phyloP scores from a whole-genome alignment of 2,329 filamentous ascomycete genomes.

The Aureobasidium sp. region DNA sequence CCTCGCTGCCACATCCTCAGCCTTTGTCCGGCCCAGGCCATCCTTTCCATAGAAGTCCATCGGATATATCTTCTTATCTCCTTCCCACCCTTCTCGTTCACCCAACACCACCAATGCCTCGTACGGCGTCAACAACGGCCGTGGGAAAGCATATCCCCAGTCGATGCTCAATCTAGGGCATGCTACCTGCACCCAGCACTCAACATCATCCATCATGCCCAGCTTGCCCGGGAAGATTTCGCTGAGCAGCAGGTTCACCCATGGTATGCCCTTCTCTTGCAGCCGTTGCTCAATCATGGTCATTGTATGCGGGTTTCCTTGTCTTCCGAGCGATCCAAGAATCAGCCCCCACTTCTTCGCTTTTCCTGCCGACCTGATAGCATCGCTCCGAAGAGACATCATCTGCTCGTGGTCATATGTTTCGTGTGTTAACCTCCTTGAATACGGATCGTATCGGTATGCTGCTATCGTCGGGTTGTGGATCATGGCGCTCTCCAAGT shows the following conservation, averaged over 20 bases:
- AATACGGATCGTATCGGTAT: conserved; percentile 96
- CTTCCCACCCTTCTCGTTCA: conserved; percentile 61
- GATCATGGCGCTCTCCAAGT: conserved; percentile 98
- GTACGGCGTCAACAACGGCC: conserved; percentile 85
- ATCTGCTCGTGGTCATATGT: conserved; percentile 89
- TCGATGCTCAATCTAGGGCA: conserved; percentile 96
- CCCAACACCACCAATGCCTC: conserved; percentile 89
- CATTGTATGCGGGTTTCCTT: conserved; percentile 94
- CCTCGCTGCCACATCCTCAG: conserved; percentile 23
- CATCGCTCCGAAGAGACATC: conserved; percentile 68
- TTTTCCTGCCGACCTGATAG: conserved; percentile 66
- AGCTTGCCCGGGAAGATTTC: conserved; percentile 97
- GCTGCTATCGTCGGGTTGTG: conserved; percentile 88
- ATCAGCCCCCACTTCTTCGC: conserved; percentile 94
- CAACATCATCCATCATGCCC: conserved; percentile 84
- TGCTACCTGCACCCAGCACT: conserved; percentile 97
- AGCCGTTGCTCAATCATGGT: conserved; percentile 75
- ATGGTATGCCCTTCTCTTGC: conserved; percentile 64
- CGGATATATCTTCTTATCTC: conserved; percentile 53
- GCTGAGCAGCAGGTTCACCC: conserved; percentile 77
- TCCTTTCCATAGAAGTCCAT: conserved; percentile 98
- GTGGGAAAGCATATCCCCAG: conserved; percentile 93
- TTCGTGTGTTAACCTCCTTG: conserved; percentile 82
- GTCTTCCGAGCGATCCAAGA: conserved; percentile 81
- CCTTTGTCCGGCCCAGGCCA: conserved; percentile 71